Percentiles rank a stretch among this genome's conserved stretches.
These are phyloP conservation scores for Rhynchospora tenuis DNA, from an alignment of 176 grass and related monocot species.

Conservation along the genomic window DNA sequence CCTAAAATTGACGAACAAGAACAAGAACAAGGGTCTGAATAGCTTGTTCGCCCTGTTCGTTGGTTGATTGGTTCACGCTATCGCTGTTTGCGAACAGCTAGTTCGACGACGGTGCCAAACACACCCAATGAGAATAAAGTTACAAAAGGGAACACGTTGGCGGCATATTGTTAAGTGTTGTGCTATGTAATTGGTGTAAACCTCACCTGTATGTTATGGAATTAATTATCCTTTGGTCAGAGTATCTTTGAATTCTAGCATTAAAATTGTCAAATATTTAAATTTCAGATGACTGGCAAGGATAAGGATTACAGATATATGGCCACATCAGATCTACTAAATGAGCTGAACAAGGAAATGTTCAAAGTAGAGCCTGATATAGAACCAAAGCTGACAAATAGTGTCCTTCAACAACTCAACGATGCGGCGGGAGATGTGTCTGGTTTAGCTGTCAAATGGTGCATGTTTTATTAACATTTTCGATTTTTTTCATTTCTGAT, in stretches of 20 bases:
- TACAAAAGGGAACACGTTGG: background rate
- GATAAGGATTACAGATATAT: conserved; percentile 98
- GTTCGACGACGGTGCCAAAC: too few species aligned
- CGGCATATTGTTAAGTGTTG: background rate
- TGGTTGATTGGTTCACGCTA: too few species aligned
- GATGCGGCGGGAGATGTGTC: conserved; percentile 93
- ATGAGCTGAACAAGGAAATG: conserved; percentile 61
- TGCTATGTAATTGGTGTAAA: conserved; percentile 2
- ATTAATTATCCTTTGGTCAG: background rate
- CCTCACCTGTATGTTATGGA: background rate
- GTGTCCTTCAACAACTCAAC: conserved; percentile 81
- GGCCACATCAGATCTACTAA: conserved; percentile 89
- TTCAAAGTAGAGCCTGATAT: conserved; percentile 76
- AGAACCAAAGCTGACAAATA: conserved; percentile 57
- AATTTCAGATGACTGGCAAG: conserved; percentile 77
- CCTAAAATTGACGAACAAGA: too few species aligned
- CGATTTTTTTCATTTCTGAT: conserved; percentile 9
- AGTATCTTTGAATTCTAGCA: conserved; percentile 1
- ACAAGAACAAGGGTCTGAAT: too few species aligned
- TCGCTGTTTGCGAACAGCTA: too few species aligned
- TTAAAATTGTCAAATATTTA: conserved; percentile 22
- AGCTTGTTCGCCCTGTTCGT: too few species aligned
- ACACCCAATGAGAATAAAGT: background rate
- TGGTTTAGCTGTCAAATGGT: conserved; percentile 96
- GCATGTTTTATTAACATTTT: conserved; percentile 10